Evolutionary conservation across 2,329 filamentous ascomycete species (phyloP), one percentile per base, ranked within the genome.

Genomic region (Nothomitra cinnamomea): DNA sequence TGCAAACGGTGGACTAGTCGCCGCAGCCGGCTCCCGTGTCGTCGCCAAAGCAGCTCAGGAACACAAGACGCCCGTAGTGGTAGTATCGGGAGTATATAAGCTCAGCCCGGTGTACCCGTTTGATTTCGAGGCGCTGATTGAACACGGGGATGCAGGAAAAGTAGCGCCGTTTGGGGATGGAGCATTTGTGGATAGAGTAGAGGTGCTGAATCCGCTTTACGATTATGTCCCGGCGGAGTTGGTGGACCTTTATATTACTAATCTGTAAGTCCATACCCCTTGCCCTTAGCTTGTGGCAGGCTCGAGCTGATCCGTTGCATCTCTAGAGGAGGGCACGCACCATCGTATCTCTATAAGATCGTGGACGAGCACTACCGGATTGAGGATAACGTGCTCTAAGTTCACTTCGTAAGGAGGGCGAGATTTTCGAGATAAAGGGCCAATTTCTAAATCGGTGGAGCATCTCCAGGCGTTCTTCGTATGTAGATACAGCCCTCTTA

Each of bases 51-150:
- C 89, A 6, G 92, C 92, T 13, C 84, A 83, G 63, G 81, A 84
- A 59, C 83, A 89, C 61, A 80, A 83, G 58, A 87, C 83, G 22
- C 85, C 88, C 0, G 89, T 98, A 17, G 82, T 96, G 22, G 87
- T 94, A 2, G 78, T 98, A 43, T 85, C 84, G 52, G 90, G 88
- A 32, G 83, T 96, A 19, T 96, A 95, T 73, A 94, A 94, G 69
- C 78, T 98, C 54, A 94, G 87, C 60, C 89, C 92, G 0, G 82
- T 94, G 56, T 90, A 88, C 61, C 85, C 88, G 1, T 89, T 88
- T 61, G 82, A 92, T 61, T 82, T 85, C 53, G 83, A 87, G 58
- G 79, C 81, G 3, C 71, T 94, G 56, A 85, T 95, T 55, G 90
- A 95, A 68, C 87, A 87, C 70, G 90, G 87, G 15, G 82, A 89